Conservation (phyloP, 2,329 filamentous ascomycete species). For the Ascosphaera acerosa region DNA sequence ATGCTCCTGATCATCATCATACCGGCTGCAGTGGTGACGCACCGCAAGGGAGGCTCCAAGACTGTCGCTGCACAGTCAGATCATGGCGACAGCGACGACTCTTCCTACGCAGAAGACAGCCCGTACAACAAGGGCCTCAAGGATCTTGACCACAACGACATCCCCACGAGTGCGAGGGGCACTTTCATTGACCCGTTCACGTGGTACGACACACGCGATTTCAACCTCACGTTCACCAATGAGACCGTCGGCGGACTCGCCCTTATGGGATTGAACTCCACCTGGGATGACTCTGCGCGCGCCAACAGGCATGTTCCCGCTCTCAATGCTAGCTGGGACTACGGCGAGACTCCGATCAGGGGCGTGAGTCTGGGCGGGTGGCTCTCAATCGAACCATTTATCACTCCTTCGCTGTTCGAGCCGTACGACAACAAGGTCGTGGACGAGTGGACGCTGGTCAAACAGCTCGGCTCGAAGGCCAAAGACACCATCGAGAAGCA, state of each 20-base stretch:
- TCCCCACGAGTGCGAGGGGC: constrained; percentile 40
- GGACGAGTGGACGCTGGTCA: constrained; percentile 65
- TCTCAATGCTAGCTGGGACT: constrained; percentile 53
- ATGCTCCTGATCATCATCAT: constrained; percentile 41
- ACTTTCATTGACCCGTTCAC: constrained; percentile 69
- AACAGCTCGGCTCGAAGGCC: constrained; percentile 39
- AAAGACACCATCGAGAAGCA: constrained; percentile 61
- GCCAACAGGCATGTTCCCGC: constrained; percentile 62
- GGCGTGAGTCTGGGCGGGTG: constrained; percentile 88
- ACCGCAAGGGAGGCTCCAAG: constrained; percentile 12
- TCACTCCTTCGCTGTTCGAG: constrained; percentile 73
- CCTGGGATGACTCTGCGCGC: constrained; percentile 59
- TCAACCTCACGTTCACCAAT: constrained; percentile 85
- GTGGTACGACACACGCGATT: constrained; percentile 74
- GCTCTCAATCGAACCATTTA: constrained; percentile 84
- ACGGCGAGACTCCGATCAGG: constrained; percentile 52
- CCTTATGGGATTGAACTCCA: constrained; percentile 63
- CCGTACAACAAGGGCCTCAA: constrained; percentile 23
- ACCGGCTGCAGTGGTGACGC: constrained; percentile 37
- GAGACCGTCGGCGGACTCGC: constrained; percentile 65
- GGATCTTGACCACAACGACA: constrained; percentile 27
- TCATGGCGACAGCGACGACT: constrained; percentile 8
- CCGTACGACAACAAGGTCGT: constrained; percentile 43
- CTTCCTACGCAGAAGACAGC: constrained; percentile 8
- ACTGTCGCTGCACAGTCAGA: too few relatives aligned